Base-by-base conservation (phyloP, 1,139 yeast genomes). In the Lodderomyces parapsilosis region DNA sequence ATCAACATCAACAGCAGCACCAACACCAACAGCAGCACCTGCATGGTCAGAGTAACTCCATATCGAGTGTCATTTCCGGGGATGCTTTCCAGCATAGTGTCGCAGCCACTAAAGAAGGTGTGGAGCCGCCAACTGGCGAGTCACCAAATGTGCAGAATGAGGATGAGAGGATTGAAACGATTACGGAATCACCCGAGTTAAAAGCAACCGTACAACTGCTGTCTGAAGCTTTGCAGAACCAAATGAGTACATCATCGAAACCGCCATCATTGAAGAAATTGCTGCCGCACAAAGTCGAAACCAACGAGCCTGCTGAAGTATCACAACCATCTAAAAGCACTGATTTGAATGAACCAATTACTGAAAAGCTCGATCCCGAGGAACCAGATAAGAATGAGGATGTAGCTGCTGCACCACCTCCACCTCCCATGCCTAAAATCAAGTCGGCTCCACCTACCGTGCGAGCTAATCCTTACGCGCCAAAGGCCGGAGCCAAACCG, bases 391-490 rank as follows among this genome's bases (percentile, higher is more conserved):
- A 49, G 13, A 32, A 40, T n/a, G 30, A 41, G 8, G 41, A 47
- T 13, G 45, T 49, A 25, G 39, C 44, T 10, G 43, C 45, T 10
- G 41, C 45, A 30, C 47, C 50, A 22, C 40, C 47, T 27, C 49
- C 51, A 20, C 45, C 49, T 17, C 34, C 25, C n/a, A 20, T 41
- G 22, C 32, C 19, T 9, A 41, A 38, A 25, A 38, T 22, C 33
- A 40, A 36, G n/a, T 28, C 34, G 4, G 40, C 35, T 8, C 40
- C 28, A 8, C 47, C 42, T 5, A 33, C 40, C 19, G 48, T 57
- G 2, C 59, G 54, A 42, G 50, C 50, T n/a, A 70, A 71, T 45
- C 76, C 77, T 23, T 71, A 71, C 51, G 76, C 76, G 2, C 76
- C 78, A 13, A 60, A 63, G 3, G 54, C 52, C 1, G 30, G 43